Conservation (phyloP, 345 rosid species). For the Acer campestre region DNA sequence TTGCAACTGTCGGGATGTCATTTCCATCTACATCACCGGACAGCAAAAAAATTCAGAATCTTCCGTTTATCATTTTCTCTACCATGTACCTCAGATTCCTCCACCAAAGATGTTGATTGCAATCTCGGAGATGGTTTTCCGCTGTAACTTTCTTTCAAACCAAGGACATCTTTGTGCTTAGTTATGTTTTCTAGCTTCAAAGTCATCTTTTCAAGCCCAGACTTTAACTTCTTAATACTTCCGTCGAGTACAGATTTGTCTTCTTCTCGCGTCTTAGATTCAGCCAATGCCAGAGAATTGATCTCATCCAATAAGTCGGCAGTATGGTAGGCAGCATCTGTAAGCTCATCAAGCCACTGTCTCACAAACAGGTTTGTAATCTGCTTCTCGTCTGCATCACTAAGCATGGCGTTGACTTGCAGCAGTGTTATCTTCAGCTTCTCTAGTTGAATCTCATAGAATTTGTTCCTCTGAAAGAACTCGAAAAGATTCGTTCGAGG, state of each 20-base stretch:
- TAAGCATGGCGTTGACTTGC: constrained; percentile 11
- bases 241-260: no score
- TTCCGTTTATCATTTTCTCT: constrained; percentile 3
- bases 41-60: neutral
- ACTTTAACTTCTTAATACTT: neutral
- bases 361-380: neutral
- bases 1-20: constrained; percentile 12
- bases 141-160: constrained; percentile 6
- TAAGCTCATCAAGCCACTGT: constrained; percentile 27
- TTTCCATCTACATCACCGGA: neutral
- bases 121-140: neutral
- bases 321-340: constrained; percentile 19
- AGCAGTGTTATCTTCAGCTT: constrained; percentile 11
- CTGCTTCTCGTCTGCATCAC: constrained; percentile 24
- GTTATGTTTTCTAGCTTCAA: constrained; percentile 15
- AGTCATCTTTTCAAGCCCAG: constrained; percentile 6
- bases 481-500: neutral
- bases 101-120: constrained; percentile 24
- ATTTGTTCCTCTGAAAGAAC: neutral
- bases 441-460: neutral
- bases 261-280: neutral
- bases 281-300: neutral
- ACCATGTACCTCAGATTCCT: constrained; percentile 1
- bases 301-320: constrained; percentile 25
- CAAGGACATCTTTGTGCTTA: constrained; percentile 17